Conservation (phyloP, 202 grass and related monocot genomes). For the Eragrostis tef region DNA sequence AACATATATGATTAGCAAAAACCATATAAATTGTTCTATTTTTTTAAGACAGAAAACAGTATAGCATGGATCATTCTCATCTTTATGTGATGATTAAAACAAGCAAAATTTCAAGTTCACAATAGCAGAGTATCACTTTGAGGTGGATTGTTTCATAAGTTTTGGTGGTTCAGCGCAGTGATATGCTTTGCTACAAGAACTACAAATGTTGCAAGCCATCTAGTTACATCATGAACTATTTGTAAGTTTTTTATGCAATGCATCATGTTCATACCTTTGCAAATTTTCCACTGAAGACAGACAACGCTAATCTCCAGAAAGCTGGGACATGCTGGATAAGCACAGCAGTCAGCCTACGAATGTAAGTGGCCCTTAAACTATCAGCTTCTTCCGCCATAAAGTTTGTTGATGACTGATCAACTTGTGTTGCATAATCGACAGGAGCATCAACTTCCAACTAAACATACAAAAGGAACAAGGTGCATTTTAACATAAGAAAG, state of each 20-base stretch:
- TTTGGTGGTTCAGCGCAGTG: not conserved
- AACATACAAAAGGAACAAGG: too few species aligned
- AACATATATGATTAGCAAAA: slow-evolving; percentile 35
- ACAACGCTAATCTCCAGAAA: slow-evolving; percentile 98
- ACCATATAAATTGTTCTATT: slow-evolving; percentile 15
- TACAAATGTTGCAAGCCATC: slow-evolving; percentile 4
- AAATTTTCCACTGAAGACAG: slow-evolving; percentile 99
- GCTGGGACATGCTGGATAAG: slow-evolving; percentile 93
- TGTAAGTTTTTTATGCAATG: slow-evolving; percentile 16
- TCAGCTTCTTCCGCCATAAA: slow-evolving; percentile 74
- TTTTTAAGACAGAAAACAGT: slow-evolving; percentile 30
- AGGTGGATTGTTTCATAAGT: slow-evolving; percentile 29
- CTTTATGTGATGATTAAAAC: slow-evolving; percentile 16
- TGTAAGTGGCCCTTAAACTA: slow-evolving; percentile 78
- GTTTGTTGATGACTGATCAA: slow-evolving; percentile 57
- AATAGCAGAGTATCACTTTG: slow-evolving; percentile 40
- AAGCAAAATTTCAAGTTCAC: slow-evolving; percentile 13
- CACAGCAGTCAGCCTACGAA: slow-evolving; percentile 84
- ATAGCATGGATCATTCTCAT: slow-evolving; percentile 31
- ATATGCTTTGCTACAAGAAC: slow-evolving; percentile 26
- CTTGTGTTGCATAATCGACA: slow-evolving; percentile 57
- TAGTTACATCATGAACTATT: slow-evolving; percentile 11
- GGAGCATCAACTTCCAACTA: slow-evolving; percentile 79
- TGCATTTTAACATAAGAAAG: slow-evolving; percentile 31
- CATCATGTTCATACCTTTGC: slow-evolving; percentile 76